Conservation (phyloP, 1,284 basidiomycete genomes). For the Pyrrhoderma noxium region DNA sequence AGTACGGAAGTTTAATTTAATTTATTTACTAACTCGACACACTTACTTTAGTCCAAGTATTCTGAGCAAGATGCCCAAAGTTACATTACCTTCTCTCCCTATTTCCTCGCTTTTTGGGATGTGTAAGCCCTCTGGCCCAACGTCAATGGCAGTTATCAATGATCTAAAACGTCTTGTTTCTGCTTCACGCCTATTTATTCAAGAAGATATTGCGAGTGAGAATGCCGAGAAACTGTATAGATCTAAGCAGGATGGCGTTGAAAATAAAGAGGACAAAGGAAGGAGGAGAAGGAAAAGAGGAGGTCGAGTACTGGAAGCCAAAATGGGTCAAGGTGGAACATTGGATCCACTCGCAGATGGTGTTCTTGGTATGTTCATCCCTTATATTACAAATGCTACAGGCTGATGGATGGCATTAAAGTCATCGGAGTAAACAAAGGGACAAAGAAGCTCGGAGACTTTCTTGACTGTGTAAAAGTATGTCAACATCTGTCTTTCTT, state of each 20-base stretch:
- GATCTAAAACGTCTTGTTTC: constrained; percentile 76
- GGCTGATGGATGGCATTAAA: constrained; percentile 27
- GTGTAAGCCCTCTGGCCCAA: constrained; percentile 80
- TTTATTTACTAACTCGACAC: no score
- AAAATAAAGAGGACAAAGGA: constrained; percentile 27
- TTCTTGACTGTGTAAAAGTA: constrained; percentile 91
- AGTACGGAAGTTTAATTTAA: no score
- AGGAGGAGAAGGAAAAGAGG: constrained; percentile 22
- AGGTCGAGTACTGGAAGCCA: constrained; percentile 41
- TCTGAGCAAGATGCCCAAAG: constrained; percentile 54
- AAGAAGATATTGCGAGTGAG: constrained; percentile 19
- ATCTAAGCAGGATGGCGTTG: constrained; percentile 24
- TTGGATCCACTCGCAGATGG: constrained; percentile 96
- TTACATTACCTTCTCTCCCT: constrained; percentile 44
- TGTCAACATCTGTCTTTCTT: constrained; percentile 7
- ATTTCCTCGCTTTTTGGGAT: constrained; percentile 79
- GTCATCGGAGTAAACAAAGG: constrained; percentile 89
- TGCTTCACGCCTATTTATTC: constrained; percentile 77
- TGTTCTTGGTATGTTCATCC: constrained; percentile 56
- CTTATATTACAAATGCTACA: constrained; percentile 10
- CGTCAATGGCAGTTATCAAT: constrained; percentile 89
- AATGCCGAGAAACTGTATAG: constrained; percentile 39
- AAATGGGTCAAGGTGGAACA: constrained; percentile 91
- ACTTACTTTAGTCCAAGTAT: no score
- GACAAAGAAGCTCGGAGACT: constrained; percentile 82